Base-by-base conservation (phyloP, 371 early-diverging fungal species). In the Capniomyces stellatus region DNA sequence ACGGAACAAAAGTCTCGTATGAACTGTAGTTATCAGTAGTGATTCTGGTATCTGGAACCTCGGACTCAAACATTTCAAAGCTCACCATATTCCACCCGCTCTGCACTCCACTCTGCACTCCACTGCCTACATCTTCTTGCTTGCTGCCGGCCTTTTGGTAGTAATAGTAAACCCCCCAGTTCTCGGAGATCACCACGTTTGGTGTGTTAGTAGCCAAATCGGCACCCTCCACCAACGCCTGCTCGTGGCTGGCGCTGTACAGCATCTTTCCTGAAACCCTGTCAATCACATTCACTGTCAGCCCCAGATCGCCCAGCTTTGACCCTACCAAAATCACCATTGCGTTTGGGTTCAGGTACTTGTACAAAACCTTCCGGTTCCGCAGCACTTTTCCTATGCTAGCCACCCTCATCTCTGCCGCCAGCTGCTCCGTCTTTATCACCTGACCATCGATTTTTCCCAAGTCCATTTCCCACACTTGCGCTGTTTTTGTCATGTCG, bases 311-410 rank as follows among this genome's bases (percentile, higher is more conserved):
- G 63, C 23, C 62, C 35, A 28, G 63, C 59, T n/a, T 39, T 29
- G 29, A 25, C 41, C 52, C 51, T 54, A 55, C 6, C 81, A 81
- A 39, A 22, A 88, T 64, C 1, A 84, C 75, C 40, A 88, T 64
- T 50, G 85, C 59, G 66, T 95, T 83, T 41, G 93, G 92, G 67
- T 91, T 94, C 57, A 93, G 75, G 66, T 93, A 95, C 69, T 96
- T 96, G 83, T 89, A 96, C 24, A 86, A 74, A 13, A 96, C 95
- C 30, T 83, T 78, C 23, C 97, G 87, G 65, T 92, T 82, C 51
- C 91, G 93, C 8, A 92, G 77, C 3, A 91, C 91, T 12, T 89
- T 81, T 3, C 97, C 97, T 21, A 89, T 54, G 6, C 87, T 85
- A 1, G 97, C 88, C 12, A 89, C 75, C 41, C 71, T 57, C n/a